A percentile compares a stretch with the other conserved stretches of the same genome.
These are phyloP conservation scores for Warburgia ugandensis DNA, from an alignment of 164 flowering plant species.

Conservation along the genomic window DNA sequence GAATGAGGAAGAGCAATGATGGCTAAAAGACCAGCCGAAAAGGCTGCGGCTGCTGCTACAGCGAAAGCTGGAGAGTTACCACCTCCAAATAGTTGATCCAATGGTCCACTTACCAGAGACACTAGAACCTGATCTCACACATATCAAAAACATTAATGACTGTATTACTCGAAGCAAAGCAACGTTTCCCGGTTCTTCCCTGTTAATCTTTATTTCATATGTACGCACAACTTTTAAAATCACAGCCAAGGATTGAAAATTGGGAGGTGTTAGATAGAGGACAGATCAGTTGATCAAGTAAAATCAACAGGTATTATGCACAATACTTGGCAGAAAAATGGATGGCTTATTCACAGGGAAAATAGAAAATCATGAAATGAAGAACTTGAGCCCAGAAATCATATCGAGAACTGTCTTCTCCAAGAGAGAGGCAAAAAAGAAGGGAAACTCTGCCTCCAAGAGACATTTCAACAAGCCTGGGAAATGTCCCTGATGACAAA, in stretches of 20 bases:
- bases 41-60: slow-evolving; percentile 62
- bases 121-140: slow-evolving; percentile 56
- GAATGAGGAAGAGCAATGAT: slow-evolving; percentile 67
- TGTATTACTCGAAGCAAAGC: not conserved
- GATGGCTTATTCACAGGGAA: no score
- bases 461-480: no score
- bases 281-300: not conserved
- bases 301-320: not conserved
- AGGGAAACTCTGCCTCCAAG: no score
- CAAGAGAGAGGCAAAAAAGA: no score
- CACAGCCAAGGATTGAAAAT: not conserved
- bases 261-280: not conserved
- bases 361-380: no score
- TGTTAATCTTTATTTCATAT: no score
- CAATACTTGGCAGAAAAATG: no score
- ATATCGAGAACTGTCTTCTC: no score
- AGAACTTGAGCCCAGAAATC: no score
- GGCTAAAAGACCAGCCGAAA: slow-evolving; percentile 61
- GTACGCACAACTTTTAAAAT: not conserved
- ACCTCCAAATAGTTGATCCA: slow-evolving; percentile 91
- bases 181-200: no score
- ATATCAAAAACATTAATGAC: not conserved
- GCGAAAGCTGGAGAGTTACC: slow-evolving; percentile 86
- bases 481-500: no score
- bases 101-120: slow-evolving; percentile 84